Conservation (phyloP, 2,329 filamentous ascomycete species). For the Colletotrichum sojae region DNA sequence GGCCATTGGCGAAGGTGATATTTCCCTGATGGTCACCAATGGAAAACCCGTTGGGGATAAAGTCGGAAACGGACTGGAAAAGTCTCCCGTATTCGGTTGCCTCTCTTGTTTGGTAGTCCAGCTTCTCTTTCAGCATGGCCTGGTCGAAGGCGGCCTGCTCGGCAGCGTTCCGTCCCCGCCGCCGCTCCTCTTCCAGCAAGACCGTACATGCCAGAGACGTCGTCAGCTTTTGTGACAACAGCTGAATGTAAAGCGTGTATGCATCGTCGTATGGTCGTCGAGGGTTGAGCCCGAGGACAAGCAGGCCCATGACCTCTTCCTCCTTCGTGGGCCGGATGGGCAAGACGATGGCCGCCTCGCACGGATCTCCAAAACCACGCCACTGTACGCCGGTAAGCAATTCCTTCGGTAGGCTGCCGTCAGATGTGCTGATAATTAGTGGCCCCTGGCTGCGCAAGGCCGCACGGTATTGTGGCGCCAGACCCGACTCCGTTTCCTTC, state of each 20-base stretch:
- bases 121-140: conserved; percentile 75
- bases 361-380: conserved; percentile 76
- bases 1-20: conserved; percentile 80
- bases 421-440: conserved; percentile 56
- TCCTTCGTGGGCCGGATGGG: conserved; percentile 78
- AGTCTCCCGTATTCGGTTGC: conserved; percentile 71
- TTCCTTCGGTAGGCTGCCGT: conserved; percentile 69
- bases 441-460: conserved; percentile 56
- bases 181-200: conserved; percentile 79
- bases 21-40: conserved; percentile 76
- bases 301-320: conserved; percentile 76
- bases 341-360: conserved; percentile 76
- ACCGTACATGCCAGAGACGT: conserved; percentile 80
- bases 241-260: conserved; percentile 76
- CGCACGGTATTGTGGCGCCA: conserved; percentile 56
- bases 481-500: conserved; percentile 52
- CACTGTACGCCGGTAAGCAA: conserved; percentile 72
- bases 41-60: conserved; percentile 81
- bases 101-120: conserved; percentile 69
- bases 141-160: conserved; percentile 77
- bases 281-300: conserved; percentile 80
- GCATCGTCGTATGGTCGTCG: conserved; percentile 80
- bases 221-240: conserved; percentile 70
- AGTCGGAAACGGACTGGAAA: conserved; percentile 79
- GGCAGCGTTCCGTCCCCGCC: conserved; percentile 65